These are phyloP conservation scores for Penicillium polonicum DNA, from an alignment of 2,329 filamentous ascomycete genomes.

Conservation along the genomic window DNA sequence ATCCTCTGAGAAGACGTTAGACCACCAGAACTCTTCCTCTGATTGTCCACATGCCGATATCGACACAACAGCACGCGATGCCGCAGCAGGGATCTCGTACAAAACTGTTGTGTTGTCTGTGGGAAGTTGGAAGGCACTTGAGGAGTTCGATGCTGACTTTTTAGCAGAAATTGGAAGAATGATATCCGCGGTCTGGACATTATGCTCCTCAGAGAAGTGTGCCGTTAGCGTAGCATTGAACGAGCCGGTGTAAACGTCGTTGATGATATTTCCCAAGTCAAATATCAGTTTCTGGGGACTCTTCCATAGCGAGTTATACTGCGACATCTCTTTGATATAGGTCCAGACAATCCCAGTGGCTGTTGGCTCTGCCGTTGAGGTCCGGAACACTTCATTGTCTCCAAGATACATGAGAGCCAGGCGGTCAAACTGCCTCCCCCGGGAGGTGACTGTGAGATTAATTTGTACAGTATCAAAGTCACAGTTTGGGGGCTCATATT, in stretches of 20 bases:
- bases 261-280: slow-evolving; percentile 72
- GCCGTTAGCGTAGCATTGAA: slow-evolving; percentile 75
- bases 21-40: slow-evolving; percentile 83
- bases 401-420: slow-evolving; percentile 73
- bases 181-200: slow-evolving; percentile 54
- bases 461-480: slow-evolving; percentile 72
- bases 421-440: slow-evolving; percentile 73
- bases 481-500: slow-evolving; percentile 66
- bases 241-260: slow-evolving; percentile 67
- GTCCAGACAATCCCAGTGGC: slow-evolving; percentile 69
- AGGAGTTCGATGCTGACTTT: slow-evolving; percentile 43
- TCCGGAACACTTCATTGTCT: slow-evolving; percentile 78
- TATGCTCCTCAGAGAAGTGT: slow-evolving; percentile 61
- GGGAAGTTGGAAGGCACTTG: slow-evolving; percentile 69
- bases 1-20: slow-evolving; percentile 67
- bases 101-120: slow-evolving; percentile 59
- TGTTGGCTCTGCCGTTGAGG: slow-evolving; percentile 78
- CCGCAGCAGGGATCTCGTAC: slow-evolving; percentile 64
- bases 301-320: slow-evolving; percentile 68
- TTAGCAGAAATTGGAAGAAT: slow-evolving; percentile 61
- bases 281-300: slow-evolving; percentile 72
- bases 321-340: slow-evolving; percentile 76
- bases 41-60: slow-evolving; percentile 76
- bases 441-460: slow-evolving; percentile 71
- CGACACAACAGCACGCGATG: slow-evolving; percentile 68